Base-by-base conservation (phyloP, 2,329 filamentous ascomycete genomes). In the Blastomyces silverae region DNA sequence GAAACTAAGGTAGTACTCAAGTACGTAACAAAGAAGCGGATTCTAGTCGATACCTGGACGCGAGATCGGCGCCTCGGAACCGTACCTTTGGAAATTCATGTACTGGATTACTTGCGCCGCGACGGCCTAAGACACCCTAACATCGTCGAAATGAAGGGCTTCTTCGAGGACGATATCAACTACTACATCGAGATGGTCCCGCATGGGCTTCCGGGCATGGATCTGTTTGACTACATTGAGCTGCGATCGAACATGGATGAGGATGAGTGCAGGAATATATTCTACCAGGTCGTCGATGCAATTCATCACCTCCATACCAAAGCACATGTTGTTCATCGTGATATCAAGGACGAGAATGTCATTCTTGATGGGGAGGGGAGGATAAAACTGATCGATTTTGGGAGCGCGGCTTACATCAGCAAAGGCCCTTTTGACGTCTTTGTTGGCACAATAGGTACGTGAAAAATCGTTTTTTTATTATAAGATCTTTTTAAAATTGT, bases 281-380 rank as follows among this genome's bases (percentile, higher is more conserved):
- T 99, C 76, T 85, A 90, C 34, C 94, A 99, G 77, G 93, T 97
- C 13, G 92, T 91, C 11, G 85, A 88, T 72, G 94, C 94, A 7
- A 84, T 99, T 58, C 89, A 95, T 70, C 94, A 97, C 78, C 80
- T 99, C 53, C 94, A 99, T 74, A 92, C 86, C 63, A 93, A 90
- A 75, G 93, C 93, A 0, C 83, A 89, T 61, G 93, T 99, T 10
- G 94, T 99, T 13, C 94, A 99, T 77, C 89, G 94, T 46, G 94
- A 99, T 73, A 97, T 99, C 83, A 99, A 99, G 76, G 94, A 99
- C 72, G 94, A 99, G 79, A 99, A 99, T 71, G 91, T 99, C 39
- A 90, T 99, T 64, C 82, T 99, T 20, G 94, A 99, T 73, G 93
- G 94, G 46, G 92, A 97, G 74, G 92, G 93, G 34, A 88, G 89